Conservation (phyloP, 2,329 filamentous ascomycete species). For the Microdochium paspali region DNA sequence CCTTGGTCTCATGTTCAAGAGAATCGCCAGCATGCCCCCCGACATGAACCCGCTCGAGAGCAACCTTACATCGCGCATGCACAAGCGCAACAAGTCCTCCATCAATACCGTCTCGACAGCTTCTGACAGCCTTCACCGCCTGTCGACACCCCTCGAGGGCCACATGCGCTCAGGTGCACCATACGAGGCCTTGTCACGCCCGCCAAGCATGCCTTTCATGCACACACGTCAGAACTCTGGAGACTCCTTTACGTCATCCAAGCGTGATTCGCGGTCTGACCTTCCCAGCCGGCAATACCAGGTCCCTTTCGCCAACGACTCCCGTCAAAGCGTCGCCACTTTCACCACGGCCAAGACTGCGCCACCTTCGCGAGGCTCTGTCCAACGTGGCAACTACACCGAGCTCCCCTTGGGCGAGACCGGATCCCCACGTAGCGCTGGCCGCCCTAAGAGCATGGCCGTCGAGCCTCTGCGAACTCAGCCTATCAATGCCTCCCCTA, state of each 20-base stretch:
- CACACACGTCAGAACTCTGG: conserved; percentile 62
- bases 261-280: conserved; percentile 41
- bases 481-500: conserved; percentile 19
- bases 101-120: conserved; percentile 33
- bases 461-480: conserved; percentile 8
- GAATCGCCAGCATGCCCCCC: conserved; percentile 73
- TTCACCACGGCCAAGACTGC: conserved; percentile 38
- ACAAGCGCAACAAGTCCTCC: conserved; percentile 66
- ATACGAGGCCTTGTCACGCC: conserved; percentile 34
- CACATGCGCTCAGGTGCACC: conserved; percentile 32
- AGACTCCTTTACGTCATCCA: conserved; percentile 41
- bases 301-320: conserved; percentile 29
- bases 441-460: conserved; percentile 9
- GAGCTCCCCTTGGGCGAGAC: conserved; percentile 38
- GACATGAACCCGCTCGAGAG: conserved; percentile 94
- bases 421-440: conserved; percentile 11
- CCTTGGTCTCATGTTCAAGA: conserved; percentile 69
- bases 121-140: conserved; percentile 46
- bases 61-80: conserved; percentile 66
- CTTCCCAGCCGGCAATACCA: conserved; percentile 49
- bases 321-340: conserved; percentile 28
- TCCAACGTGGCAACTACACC: conserved; percentile 35
- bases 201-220: conserved; percentile 63
- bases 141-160: conserved; percentile 34
- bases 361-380: conserved; percentile 16